A percentile compares a stretch with the other conserved stretches of the same genome.
Evolutionary conservation across 2,329 filamentous ascomycete genomes (phyloP).

Genomic region (Aspergillus neoniger): DNA sequence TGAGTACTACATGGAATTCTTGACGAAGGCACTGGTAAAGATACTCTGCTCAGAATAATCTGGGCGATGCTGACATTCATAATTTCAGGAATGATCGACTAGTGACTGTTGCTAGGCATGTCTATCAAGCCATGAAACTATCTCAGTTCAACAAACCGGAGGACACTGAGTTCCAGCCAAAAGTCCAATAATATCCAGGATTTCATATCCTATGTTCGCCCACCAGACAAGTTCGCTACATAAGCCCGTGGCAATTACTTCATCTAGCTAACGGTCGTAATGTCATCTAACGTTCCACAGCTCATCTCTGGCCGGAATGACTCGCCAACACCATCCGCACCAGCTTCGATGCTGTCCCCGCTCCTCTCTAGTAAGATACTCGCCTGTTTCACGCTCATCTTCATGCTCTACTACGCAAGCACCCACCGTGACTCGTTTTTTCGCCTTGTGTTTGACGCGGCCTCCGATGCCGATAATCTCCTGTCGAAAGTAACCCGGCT

Average conservation of each 20-base stretch:
- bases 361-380: slow-evolving; percentile 70
- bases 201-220: too few species aligned
- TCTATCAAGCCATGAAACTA: neutral
- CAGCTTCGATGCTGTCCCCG: slow-evolving; percentile 71
- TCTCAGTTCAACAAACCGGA: too few species aligned
- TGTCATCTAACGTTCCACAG: neutral
- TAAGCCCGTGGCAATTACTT: neutral
- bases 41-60: neutral
- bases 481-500: slow-evolving; percentile 76
- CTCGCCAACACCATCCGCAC: slow-evolving; percentile 88
- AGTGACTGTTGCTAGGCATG: neutral
- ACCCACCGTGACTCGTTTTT: slow-evolving; percentile 77
- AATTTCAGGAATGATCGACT: neutral
- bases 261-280: neutral
- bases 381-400: slow-evolving; percentile 68
- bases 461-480: slow-evolving; percentile 92
- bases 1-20: too few species aligned
- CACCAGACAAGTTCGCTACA: neutral
- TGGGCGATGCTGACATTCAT: neutral
- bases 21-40: neutral
- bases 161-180: too few species aligned
- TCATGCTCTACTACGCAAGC: slow-evolving; percentile 84
- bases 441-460: slow-evolving; percentile 82
- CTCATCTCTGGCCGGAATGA: slow-evolving; percentile 64
- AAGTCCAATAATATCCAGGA: too few species aligned